A percentile compares a stretch with the other conserved stretches of the same genome.
phyloP scores from a whole-genome alignment of 345 rosid genomes.

The Syzygium grande region DNA sequence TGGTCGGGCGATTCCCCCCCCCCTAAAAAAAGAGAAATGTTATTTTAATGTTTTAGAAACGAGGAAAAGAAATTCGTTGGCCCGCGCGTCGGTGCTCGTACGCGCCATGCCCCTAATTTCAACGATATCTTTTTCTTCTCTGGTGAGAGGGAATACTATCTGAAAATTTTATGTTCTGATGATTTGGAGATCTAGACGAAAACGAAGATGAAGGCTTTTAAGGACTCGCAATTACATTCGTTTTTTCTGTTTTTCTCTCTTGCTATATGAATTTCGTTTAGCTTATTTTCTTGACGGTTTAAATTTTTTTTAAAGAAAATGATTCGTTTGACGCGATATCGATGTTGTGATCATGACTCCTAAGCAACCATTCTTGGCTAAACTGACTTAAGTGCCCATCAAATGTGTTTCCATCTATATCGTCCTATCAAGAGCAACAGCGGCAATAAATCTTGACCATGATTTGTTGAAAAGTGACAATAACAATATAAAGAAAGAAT shows the following conservation, averaged over 20 bases:
- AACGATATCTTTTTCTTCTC: no score
- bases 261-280: not conserved
- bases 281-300: accelerated
- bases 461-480: not conserved
- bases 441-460: not conserved
- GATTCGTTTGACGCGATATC: not conserved
- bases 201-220: no score
- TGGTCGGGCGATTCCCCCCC: not conserved
- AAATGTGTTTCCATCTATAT: not conserved
- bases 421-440: accelerated
- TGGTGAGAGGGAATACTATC: no score
- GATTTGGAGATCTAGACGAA: no score
- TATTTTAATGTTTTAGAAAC: not conserved
- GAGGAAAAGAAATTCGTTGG: not conserved
- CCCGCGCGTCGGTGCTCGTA: no score
- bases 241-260: not conserved
- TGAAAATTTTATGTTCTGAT: no score
- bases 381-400: no score
- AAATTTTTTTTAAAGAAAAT: not conserved
- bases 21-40: not conserved
- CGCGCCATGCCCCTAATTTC: no score
- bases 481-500: no score
- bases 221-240: not conserved
- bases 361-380: no score
- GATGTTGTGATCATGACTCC: accelerated